phyloP scores from a whole-genome alignment of 2,329 filamentous ascomycete species.

The Pyrenochaeta sp. region DNA sequence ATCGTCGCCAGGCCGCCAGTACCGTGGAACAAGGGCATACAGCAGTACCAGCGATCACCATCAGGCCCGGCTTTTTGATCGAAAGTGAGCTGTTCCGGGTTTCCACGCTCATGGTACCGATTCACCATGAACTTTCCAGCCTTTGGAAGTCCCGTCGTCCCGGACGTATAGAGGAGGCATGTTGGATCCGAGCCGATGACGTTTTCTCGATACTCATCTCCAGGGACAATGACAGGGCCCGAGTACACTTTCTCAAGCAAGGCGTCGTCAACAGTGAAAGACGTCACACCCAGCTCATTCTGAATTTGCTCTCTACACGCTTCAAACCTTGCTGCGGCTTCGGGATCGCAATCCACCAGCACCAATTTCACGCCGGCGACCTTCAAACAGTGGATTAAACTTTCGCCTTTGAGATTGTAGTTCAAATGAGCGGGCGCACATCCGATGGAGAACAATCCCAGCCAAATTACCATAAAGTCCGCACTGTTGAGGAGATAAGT shows the following conservation, averaged over 20 bases:
- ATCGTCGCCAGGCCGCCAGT: constrained; percentile 69
- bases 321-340: constrained; percentile 29
- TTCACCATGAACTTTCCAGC: constrained; percentile 36
- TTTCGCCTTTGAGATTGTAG: constrained; percentile 68
- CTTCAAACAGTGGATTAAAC: constrained; percentile 69
- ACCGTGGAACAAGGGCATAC: constrained; percentile 79
- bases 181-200: constrained; percentile 62
- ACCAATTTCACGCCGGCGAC: constrained; percentile 64
- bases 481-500: constrained; percentile 71
- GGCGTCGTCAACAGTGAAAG: constrained; percentile 21
- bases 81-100: constrained; percentile 41
- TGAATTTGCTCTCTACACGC: constrained; percentile 17
- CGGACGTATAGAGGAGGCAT: constrained; percentile 74
- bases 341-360: constrained; percentile 63
- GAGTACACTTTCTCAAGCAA: constrained; percentile 29
- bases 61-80: constrained; percentile 45
- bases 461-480: constrained; percentile 71
- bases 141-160: constrained; percentile 78
- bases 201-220: constrained; percentile 61
- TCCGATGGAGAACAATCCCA: constrained; percentile 70
- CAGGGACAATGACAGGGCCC: constrained; percentile 49
- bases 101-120: constrained; percentile 42
- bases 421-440: constrained; percentile 75
- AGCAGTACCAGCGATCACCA: constrained; percentile 72
- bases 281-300: constrained; percentile 29